Conservation (phyloP, 2,329 filamentous ascomycete genomes). For the Cladosporium colombiae region DNA sequence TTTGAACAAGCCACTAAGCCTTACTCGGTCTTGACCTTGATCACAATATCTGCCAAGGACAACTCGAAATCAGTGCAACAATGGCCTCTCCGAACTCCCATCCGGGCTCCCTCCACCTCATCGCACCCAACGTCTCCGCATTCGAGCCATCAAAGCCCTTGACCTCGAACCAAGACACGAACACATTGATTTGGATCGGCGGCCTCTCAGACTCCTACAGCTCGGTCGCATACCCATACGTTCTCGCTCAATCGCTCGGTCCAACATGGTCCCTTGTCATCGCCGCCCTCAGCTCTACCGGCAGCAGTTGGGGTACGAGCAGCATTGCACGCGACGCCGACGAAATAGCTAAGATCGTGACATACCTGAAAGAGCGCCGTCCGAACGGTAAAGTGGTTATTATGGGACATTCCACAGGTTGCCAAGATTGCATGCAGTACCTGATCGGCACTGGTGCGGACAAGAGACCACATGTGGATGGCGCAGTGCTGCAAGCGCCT, state of each 20-base stretch:
- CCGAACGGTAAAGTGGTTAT: constrained; percentile 59
- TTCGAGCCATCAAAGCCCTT: constrained; percentile 46
- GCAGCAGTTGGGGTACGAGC: constrained; percentile 56
- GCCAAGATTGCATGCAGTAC: constrained; percentile 69
- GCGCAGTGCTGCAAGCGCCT: constrained; percentile 76
- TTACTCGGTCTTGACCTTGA: neutral
- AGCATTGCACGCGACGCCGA: constrained; percentile 56
- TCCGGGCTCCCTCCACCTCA: constrained; percentile 45
- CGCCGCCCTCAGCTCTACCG: constrained; percentile 48
- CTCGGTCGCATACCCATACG: constrained; percentile 59
- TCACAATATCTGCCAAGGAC: neutral
- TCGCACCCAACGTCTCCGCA: constrained; percentile 44
- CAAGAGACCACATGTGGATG: constrained; percentile 62
- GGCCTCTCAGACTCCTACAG: constrained; percentile 71
- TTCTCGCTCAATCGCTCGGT: constrained; percentile 51
- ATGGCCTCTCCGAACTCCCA: constrained; percentile 16
- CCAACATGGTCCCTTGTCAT: constrained; percentile 54
- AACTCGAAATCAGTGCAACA: neutral
- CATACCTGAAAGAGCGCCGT: constrained; percentile 48
- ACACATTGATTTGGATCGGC: constrained; percentile 69
- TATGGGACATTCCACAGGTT: constrained; percentile 70
- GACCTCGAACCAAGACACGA: constrained; percentile 38
- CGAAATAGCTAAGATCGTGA: constrained; percentile 55
- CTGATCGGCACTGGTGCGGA: constrained; percentile 39
- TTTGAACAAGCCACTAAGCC: neutral